Conservation (phyloP, 495 filamentous ascomycete genomes). For the Achaetomiella virescens region DNA sequence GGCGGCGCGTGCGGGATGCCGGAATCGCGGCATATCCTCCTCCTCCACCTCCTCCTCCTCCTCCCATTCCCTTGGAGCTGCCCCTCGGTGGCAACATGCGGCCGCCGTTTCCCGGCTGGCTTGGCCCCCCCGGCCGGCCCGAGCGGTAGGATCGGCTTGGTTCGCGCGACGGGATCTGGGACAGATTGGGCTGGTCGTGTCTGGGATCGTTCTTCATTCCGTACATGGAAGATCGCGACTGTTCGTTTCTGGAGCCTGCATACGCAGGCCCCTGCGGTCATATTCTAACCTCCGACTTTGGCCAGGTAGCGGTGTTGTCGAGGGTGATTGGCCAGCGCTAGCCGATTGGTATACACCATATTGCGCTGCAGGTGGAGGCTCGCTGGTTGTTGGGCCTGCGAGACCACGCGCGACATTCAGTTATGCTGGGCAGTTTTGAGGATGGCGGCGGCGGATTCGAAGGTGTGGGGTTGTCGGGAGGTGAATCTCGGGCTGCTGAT, state of each 20-base stretch:
- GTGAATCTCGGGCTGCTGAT: conserved; percentile 9
- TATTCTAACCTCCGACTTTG: conserved; percentile 17
- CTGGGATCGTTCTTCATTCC: conserved; percentile 56
- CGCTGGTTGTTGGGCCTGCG: conserved; percentile 36
- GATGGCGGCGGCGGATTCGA: conserved; percentile 34
- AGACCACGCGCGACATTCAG: conserved; percentile 25
- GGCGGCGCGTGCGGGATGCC: conserved; percentile 34
- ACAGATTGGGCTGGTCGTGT: conserved; percentile 53
- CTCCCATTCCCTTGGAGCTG: conserved; percentile 58
- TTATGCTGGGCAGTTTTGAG: conserved; percentile 30
- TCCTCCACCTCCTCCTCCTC: too few species aligned
- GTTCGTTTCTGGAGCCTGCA: conserved; percentile 55
- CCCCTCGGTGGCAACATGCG: conserved; percentile 58
- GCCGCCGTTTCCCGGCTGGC: conserved; percentile 45
- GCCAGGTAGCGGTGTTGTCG: conserved; percentile 3
- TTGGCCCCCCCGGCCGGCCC: conserved; percentile 48
- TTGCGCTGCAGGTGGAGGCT: conserved; percentile 39
- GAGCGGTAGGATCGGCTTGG: conserved; percentile 61
- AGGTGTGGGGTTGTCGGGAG: conserved; percentile 30
- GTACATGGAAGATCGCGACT: conserved; percentile 56
- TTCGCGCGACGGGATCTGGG: conserved; percentile 62
- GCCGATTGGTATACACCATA: conserved; percentile 32
- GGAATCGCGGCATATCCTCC: conserved; percentile 40
- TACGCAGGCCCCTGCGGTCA: conserved; percentile 39
- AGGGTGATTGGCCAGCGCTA: conserved; percentile 8